Conservation (phyloP, 768 basidiomycete species). For the Lanmaoa rubissima region DNA sequence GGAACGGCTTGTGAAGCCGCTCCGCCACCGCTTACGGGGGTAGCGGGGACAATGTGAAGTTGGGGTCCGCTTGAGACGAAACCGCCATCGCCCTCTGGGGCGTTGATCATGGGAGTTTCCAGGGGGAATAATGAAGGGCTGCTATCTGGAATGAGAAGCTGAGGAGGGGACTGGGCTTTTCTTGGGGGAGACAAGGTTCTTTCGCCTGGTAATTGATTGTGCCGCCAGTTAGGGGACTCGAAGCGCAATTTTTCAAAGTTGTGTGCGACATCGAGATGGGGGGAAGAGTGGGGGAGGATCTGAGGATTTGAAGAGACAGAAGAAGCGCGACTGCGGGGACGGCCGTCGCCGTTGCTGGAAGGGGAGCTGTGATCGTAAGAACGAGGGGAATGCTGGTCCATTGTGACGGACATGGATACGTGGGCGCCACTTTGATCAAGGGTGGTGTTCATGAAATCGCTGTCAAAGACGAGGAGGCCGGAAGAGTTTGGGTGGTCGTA, state of each 20-base stretch:
- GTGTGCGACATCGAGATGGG: conserved; percentile 52
- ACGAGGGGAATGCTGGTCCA: conserved; percentile 38
- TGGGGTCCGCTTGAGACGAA: conserved; percentile 52
- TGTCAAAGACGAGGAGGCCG: conserved; percentile 58
- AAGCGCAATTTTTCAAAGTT: conserved; percentile 65
- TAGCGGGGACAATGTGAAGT: conserved; percentile 80
- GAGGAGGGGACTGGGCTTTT: conserved; percentile 66
- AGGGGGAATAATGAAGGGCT: conserved; percentile 45
- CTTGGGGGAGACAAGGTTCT: conserved; percentile 37
- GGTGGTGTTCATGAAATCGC: conserved; percentile 38
- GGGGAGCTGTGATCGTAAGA: conserved; percentile 66
- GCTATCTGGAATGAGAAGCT: conserved; percentile 55
- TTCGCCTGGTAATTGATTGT: conserved; percentile 45
- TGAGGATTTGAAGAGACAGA: conserved; percentile 61
- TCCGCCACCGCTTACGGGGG: conserved; percentile 67
- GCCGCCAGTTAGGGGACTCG: conserved; percentile 59
- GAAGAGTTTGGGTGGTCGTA: conserved; percentile 59
- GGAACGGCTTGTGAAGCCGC: conserved; percentile 44
- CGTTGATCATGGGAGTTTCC: conserved; percentile 53
- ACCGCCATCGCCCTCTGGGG: conserved; percentile 56
- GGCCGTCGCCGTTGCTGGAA: conserved; percentile 54
- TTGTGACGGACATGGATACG: conserved; percentile 41
- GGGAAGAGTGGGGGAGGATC: conserved; percentile 45
- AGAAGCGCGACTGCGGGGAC: conserved; percentile 58
- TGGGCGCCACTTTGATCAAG: conserved; percentile 30